Conservation (phyloP, 805 yeast genomes). For the Tetrapisispora iriomotensis region DNA sequence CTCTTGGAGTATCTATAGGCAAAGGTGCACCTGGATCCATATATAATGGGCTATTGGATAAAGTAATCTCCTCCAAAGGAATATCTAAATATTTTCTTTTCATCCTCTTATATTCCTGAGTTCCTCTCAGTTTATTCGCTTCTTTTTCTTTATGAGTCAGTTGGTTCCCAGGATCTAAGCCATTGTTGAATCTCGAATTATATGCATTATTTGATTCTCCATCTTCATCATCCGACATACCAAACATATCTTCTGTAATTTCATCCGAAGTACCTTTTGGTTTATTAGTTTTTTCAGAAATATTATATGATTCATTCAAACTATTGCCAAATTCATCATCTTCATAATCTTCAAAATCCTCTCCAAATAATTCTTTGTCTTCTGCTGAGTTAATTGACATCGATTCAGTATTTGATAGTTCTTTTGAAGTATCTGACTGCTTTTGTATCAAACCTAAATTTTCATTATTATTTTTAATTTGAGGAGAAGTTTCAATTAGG, state of each 20-base stretch:
- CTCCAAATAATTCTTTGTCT: slow-evolving; percentile 26
- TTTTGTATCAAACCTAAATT: not conserved
- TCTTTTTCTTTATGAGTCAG: not conserved
- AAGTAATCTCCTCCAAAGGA: slow-evolving; percentile 50
- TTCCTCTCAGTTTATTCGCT: not conserved
- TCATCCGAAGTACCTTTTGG: slow-evolving; percentile 16
- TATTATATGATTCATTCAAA: slow-evolving; percentile 21
- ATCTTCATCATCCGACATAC: slow-evolving; percentile 25
- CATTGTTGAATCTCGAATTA: not conserved
- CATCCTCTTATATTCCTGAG: not conserved
- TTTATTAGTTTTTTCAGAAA: slow-evolving; percentile 1
- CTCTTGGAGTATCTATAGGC: slow-evolving; percentile 45
- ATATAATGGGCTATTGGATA: slow-evolving; percentile 45
- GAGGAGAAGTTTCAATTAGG: not conserved
- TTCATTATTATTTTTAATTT: not conserved
- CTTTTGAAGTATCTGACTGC: not conserved
- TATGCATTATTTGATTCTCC: slow-evolving; percentile 4
- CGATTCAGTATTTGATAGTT: not conserved
- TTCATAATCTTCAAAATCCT: slow-evolving; percentile 26
- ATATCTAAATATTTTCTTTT: slow-evolving; percentile 36
- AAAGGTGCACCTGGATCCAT: slow-evolving; percentile 80
- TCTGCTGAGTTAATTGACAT: not conserved
- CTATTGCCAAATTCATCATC: slow-evolving; percentile 32
- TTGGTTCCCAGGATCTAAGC: not conserved
- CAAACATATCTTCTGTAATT: slow-evolving; percentile 26